Evolutionary conservation across 768 basidiomycete species (phyloP).

Genomic region (Lentinus tigrinus): DNA sequence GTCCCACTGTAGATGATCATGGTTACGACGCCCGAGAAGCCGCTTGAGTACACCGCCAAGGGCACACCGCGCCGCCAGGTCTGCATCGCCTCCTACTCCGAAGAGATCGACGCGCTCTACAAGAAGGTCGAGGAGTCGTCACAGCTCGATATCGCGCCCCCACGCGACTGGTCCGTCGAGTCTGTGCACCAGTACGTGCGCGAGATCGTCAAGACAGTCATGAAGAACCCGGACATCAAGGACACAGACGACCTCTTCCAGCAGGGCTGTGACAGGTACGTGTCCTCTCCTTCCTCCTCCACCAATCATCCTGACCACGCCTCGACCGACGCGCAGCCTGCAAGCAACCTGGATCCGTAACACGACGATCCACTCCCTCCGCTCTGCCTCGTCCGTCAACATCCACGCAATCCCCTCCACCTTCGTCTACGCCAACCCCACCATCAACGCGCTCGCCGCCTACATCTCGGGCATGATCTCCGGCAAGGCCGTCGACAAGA

Average conservation of each 20-base stretch:
- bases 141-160: slow-evolving; percentile 28
- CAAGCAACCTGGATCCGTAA: slow-evolving; percentile 28
- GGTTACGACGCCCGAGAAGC: slow-evolving; percentile 29
- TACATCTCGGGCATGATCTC: slow-evolving; percentile 4
- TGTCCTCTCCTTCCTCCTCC: not conserved
- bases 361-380: slow-evolving; percentile 23
- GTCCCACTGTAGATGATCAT: slow-evolving; percentile 31
- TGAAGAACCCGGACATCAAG: slow-evolving; percentile 22
- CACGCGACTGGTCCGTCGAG: slow-evolving; percentile 27
- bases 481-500: slow-evolving; percentile 1
- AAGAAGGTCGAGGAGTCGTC: slow-evolving; percentile 32
- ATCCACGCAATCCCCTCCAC: slow-evolving; percentile 15
- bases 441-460: slow-evolving; percentile 13
- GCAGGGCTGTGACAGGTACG: slow-evolving; percentile 40
- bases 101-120: slow-evolving; percentile 42
- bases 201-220: slow-evolving; percentile 33
- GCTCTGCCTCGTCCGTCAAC: slow-evolving; percentile 8
- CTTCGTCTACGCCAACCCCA: slow-evolving; percentile 25
- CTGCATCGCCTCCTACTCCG: slow-evolving; percentile 32
- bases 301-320: not conserved
- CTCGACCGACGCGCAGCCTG: slow-evolving; percentile 11
- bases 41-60: slow-evolving; percentile 34
- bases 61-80: slow-evolving; percentile 29
- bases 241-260: slow-evolving; percentile 41
- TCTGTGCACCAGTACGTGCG: slow-evolving; percentile 31